Evolutionary conservation across 208 protist species (phyloP).

Genomic region (Crithidia bombi): DNA sequence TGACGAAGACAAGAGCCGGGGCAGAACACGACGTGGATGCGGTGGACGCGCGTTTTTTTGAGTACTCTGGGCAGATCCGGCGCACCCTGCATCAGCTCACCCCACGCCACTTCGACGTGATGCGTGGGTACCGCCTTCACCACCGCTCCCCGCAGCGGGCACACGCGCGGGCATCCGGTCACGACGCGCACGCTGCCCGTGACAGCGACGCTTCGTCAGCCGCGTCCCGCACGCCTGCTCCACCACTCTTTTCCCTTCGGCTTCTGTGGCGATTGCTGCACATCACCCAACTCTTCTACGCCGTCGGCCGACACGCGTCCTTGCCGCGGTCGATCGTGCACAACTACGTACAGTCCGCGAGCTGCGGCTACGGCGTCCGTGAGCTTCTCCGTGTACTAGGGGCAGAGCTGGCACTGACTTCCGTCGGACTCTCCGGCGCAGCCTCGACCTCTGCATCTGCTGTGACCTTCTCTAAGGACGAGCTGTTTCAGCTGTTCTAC

Average conservation of each 20-base stretch:
- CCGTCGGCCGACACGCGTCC: conserved; percentile 21
- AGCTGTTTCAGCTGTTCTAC: conserved; percentile 30
- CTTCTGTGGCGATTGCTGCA: conserved; percentile 31
- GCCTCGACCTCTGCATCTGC: neutral
- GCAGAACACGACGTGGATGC: conserved; percentile 12
- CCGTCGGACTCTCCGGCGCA: neutral
- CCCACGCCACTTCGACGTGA: conserved; percentile 30
- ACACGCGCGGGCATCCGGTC: too few relatives aligned
- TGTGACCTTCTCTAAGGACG: neutral
- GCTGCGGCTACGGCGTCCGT: conserved; percentile 22
- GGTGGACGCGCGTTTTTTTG: conserved; percentile 35
- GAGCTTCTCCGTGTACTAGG: conserved; percentile 34
- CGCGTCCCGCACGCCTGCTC: too few relatives aligned
- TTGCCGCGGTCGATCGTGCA: conserved; percentile 25
- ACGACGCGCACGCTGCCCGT: too few relatives aligned
- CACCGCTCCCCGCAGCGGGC: neutral
- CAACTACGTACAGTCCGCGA: conserved; percentile 21
- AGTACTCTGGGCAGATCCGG: conserved; percentile 41
- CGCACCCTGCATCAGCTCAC: conserved; percentile 38
- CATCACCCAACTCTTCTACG: conserved; percentile 21
- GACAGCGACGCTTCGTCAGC: too few relatives aligned
- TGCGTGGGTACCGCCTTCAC: conserved; percentile 21
- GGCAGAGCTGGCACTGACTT: conserved; percentile 8
- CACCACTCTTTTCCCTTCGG: conserved; percentile 17
- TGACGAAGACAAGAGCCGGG: neutral